Evolutionary conservation across 495 filamentous ascomycete genomes (phyloP).

Genomic region (Parachaetomium inaequale): DNA sequence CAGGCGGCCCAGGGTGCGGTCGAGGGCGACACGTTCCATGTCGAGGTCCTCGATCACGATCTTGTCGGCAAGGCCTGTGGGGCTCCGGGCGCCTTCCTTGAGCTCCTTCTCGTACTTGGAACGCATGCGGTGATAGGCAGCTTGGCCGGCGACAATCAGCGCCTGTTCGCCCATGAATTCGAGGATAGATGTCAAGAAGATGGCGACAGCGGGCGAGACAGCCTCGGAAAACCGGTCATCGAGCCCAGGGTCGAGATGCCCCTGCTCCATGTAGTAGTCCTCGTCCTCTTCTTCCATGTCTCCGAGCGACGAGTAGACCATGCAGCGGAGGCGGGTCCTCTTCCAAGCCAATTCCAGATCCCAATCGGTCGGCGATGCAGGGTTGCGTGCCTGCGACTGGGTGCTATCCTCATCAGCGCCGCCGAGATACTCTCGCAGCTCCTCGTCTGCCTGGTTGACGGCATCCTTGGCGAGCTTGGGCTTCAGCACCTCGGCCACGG

Average conservation of each 20-base stretch:
- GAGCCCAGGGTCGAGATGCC: constrained; percentile 56
- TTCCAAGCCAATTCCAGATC: constrained; percentile 89
- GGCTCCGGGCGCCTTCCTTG: constrained; percentile 42
- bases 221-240: constrained; percentile 58
- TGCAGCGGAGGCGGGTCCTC: constrained; percentile 83
- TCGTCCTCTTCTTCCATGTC: constrained; percentile 98
- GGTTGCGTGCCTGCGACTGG: constrained; percentile 53
- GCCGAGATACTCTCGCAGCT: constrained; percentile 82
- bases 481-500: constrained; percentile 83
- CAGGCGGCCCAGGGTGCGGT: constrained; percentile 77
- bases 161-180: constrained; percentile 93
- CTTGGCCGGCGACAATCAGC: constrained; percentile 81
- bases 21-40: constrained; percentile 88
- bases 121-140: constrained; percentile 69
- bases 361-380: constrained; percentile 59
- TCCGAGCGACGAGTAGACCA: constrained; percentile 96
- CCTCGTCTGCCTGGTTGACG: constrained; percentile 83
- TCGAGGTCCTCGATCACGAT: constrained; percentile 85
- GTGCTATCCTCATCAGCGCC: constrained; percentile 66
- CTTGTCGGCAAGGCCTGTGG: constrained; percentile 50
- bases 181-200: constrained; percentile 90
- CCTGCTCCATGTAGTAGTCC: constrained; percentile 73
- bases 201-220: constrained; percentile 88
- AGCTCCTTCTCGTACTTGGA: constrained; percentile 49
- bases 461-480: constrained; percentile 83